These are phyloP conservation scores for Barnettozyma pratensis DNA, from an alignment of 805 yeast species.

Conservation along the genomic window DNA sequence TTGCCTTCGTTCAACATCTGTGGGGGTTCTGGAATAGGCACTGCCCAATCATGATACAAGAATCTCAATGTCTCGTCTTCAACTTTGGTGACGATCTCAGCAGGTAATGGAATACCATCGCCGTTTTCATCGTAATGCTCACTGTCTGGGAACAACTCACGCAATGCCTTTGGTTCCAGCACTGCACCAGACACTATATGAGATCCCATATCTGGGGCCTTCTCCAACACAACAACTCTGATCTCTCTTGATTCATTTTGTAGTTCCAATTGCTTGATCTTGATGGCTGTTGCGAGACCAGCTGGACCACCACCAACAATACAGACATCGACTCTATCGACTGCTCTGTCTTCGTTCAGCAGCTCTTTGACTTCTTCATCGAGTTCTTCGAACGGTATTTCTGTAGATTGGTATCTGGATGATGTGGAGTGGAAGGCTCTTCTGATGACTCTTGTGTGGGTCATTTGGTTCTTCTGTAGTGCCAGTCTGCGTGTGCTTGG, in stretches of 20 bases:
- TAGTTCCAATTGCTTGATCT: constrained; percentile 76
- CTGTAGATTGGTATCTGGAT: constrained; percentile 15
- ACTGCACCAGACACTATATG: constrained; percentile 95
- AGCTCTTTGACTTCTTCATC: constrained; percentile 41
- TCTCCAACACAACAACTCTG: constrained; percentile 86
- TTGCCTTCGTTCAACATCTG: constrained; percentile 76
- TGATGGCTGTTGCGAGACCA: constrained; percentile 91
- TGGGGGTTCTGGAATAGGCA: constrained; percentile 90
- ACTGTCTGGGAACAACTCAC: constrained; percentile 74
- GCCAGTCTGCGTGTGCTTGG: not conserved
- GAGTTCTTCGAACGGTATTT: constrained; percentile 24
- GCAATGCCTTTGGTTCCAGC: constrained; percentile 81
- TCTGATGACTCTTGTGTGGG: not conserved
- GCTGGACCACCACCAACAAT: constrained; percentile 99
- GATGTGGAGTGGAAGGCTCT: not conserved
- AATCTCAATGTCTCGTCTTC: constrained; percentile 69
- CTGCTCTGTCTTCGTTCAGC: constrained; percentile 63
- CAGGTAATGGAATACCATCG: constrained; percentile 69
- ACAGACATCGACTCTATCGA: constrained; percentile 87
- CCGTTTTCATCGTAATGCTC: constrained; percentile 47
- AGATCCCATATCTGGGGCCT: constrained; percentile 88
- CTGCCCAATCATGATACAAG: constrained; percentile 52
- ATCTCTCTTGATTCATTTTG: constrained; percentile 59
- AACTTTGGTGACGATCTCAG: constrained; percentile 69
- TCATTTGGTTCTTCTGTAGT: not conserved